Base-by-base conservation (phyloP, 208 protist genomes). In the Trypanosoma lewisi region DNA sequence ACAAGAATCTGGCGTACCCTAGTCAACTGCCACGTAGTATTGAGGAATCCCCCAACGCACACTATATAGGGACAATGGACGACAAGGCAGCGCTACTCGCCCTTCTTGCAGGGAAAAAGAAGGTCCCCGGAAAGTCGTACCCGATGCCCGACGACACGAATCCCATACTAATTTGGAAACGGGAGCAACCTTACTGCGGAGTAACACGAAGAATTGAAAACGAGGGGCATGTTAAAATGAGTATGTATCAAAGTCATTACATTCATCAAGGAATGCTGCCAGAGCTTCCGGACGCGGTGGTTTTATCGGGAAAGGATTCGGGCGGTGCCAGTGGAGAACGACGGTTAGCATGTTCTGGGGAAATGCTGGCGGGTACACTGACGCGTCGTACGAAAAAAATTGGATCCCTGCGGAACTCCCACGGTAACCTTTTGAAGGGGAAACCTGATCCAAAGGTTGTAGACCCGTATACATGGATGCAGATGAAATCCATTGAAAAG, bases 221-320 rank as follows among this genome's bases (percentile, higher is more conserved):
- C 41, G 84, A 94, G 67, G 78, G 80, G 9, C 68, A 85, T 63
- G 82, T 91, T 33, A 80, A 82, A 17, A 79, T 77, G 70, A 83
- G 82, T 63, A 85, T 85, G 17, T 91, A 91, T 68, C 61, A 75
- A 37, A 82, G 72, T 54, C 78, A 90, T 66, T 85, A 73, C 56
- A 62, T 89, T n/a, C 50, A 88, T 54, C 87, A 87, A 55, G 34
- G 58, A n/a, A 53, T 73, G 25, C 72, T 91, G 44, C 84, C 87
- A 44, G 87, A 94, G 65, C 74, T 94, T 34, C 82, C 87, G 1
- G 82, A 82, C 44, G 59, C 59, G 16, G 59, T 52, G n/a, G 39
- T 39, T 14, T 30, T 60, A 19, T 19, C 56, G 1, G 53, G 67
- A 33, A 33, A 27, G 7, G 31, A 60, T 30, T n/a, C 19, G 16